These are phyloP conservation scores for Echinosophora koreensis DNA, from an alignment of 306 rosid genomes.

Conservation along the genomic window DNA sequence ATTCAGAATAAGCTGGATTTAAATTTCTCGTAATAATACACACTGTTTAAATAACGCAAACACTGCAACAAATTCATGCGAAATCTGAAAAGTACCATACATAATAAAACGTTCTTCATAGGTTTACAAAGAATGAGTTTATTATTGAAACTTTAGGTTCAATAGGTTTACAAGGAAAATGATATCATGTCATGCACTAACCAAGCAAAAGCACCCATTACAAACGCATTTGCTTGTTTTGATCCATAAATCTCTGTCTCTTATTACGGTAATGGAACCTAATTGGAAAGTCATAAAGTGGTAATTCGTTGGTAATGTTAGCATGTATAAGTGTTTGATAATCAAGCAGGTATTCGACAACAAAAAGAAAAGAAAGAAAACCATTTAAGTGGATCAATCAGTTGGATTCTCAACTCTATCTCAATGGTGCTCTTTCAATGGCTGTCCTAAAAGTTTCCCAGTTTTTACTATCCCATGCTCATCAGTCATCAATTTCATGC, in stretches of 20 bases:
- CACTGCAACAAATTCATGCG: neutral
- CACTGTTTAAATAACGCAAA: too few species aligned
- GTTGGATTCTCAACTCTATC: conserved; percentile 58
- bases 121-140: too few species aligned
- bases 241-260: too few species aligned
- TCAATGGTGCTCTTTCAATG: conserved; percentile 77
- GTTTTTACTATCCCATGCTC: conserved; percentile 72
- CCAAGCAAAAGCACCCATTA: too few species aligned
- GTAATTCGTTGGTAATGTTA: too few species aligned
- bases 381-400: conserved; percentile 43
- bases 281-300: too few species aligned
- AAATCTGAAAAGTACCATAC: conserved; percentile 20
- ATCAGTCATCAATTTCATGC: conserved; percentile 71
- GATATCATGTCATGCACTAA: too few species aligned
- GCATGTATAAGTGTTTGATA: conserved; percentile 25
- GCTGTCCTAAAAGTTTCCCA: conserved; percentile 68
- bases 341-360: conserved; percentile 28
- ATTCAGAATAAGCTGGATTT: neutral
- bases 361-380: conserved; percentile 32
- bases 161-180: too few species aligned
- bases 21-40: neutral
- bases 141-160: too few species aligned
- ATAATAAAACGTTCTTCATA: conserved; percentile 17
- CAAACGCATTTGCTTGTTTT: too few species aligned
- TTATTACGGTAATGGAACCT: too few species aligned